Evolutionary conservation across 768 basidiomycete species (phyloP).

Genomic region (Suillus brevipes): DNA sequence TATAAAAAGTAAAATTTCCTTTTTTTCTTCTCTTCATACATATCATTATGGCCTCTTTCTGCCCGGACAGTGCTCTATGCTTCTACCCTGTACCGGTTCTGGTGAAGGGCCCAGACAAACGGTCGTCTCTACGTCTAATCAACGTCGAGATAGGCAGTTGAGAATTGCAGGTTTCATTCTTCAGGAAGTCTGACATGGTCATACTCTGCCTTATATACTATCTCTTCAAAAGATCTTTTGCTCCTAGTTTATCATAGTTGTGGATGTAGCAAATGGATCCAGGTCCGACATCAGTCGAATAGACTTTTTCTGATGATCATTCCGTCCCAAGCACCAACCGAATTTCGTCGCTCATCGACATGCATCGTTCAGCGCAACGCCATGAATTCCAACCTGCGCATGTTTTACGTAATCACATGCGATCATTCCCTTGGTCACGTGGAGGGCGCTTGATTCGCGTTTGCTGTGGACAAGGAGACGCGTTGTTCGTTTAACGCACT

Average conservation of each 20-base stretch:
- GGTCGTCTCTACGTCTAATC: constrained; percentile 52
- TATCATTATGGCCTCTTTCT: constrained; percentile 59
- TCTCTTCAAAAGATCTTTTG: background rate
- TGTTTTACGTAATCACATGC: background rate
- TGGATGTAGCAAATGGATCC: background rate
- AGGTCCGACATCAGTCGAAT: background rate
- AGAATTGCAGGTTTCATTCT: constrained; percentile 39
- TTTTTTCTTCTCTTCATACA: background rate
- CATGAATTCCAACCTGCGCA: too few species aligned
- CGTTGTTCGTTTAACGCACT: background rate
- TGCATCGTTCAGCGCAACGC: too few species aligned
- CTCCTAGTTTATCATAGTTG: background rate
- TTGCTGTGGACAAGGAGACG: background rate
- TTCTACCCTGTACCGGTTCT: constrained; percentile 77
- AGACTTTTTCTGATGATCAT: background rate
- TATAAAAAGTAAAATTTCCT: constrained; percentile 24
- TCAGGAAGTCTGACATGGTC: constrained; percentile 35
- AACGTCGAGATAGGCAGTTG: constrained; percentile 52
- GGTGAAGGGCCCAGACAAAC: constrained; percentile 69
- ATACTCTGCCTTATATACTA: constrained; percentile 34
- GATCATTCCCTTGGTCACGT: background rate
- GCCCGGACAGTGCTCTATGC: constrained; percentile 66
- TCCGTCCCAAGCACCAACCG: background rate
- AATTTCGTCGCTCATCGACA: too few species aligned
- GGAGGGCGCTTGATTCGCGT: background rate